Conservation (phyloP, 2,329 filamentous ascomycete genomes). For the Bipolaris sorokiniana region DNA sequence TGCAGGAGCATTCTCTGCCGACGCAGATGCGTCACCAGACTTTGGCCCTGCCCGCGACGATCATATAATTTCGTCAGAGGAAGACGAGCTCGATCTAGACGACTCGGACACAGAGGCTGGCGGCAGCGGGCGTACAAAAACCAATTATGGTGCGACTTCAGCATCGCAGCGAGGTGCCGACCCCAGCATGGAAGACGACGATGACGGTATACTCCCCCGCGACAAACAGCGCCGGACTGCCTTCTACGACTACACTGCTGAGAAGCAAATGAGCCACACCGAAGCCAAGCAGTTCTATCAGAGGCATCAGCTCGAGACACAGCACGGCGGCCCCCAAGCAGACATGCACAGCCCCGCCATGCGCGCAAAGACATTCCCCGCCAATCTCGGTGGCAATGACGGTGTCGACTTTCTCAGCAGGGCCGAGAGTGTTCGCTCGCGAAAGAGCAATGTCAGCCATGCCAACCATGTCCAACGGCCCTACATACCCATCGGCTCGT, state of each 20-base stretch:
- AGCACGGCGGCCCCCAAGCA: slow-evolving; percentile 50
- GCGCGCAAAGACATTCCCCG: slow-evolving; percentile 53
- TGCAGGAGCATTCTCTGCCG: slow-evolving; percentile 37
- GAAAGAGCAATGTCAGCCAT: slow-evolving; percentile 47
- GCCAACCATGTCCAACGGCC: slow-evolving; percentile 36
- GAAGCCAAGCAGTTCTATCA: slow-evolving; percentile 98
- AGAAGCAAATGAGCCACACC: slow-evolving; percentile 91
- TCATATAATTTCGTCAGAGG: slow-evolving; percentile 46
- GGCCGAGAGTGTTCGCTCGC: slow-evolving; percentile 52
- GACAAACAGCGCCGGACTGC: slow-evolving; percentile 73
- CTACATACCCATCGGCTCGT: slow-evolving; percentile 35
- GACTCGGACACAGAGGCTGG: slow-evolving; percentile 37
- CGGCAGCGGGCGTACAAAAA: slow-evolving; percentile 18
- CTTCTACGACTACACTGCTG: slow-evolving; percentile 90
- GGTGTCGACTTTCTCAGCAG: slow-evolving; percentile 44
- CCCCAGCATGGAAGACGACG: slow-evolving; percentile 36
- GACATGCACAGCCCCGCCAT: slow-evolving; percentile 52
- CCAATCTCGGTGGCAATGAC: slow-evolving; percentile 48
- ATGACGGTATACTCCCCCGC: slow-evolving; percentile 52
- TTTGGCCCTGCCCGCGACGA: slow-evolving; percentile 42
- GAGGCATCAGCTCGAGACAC: slow-evolving; percentile 73
- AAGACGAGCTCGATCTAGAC: slow-evolving; percentile 42
- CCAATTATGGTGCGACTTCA: slow-evolving; percentile 28
- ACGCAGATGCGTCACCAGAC: slow-evolving; percentile 47
- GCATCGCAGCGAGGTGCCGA: slow-evolving; percentile 28